Base-by-base conservation (phyloP, 1,284 basidiomycete species). In the Cryptococcus maquisensis region DNA sequence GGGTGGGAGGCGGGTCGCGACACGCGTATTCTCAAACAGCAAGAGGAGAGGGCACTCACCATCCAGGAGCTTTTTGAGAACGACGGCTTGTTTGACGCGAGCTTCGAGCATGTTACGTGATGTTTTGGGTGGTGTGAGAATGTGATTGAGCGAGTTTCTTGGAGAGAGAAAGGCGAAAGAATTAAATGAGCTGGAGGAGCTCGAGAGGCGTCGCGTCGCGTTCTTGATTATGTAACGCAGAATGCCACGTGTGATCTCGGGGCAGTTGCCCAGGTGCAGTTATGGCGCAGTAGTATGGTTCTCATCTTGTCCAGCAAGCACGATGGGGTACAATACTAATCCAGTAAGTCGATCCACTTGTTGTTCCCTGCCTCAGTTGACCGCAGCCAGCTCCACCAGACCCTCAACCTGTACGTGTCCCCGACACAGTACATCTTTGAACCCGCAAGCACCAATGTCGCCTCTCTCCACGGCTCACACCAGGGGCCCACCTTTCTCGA, bases 11-110 rank as follows among this genome's bases (percentile, higher is more conserved):
- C 13, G 21, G 24, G 4, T 7, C 12, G 6, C 6, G 37, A 16
- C 1, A 4, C 4, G 10, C 18, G 28, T 23, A 18, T 35, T n/a
- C 8, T 16, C 20, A 0, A 37, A 28, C 10, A 26, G 39, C 16
- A 18, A 24, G 18, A n/a, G 32, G 39, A 48, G 38, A 24, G 20
- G 16, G 24, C n/a, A 77, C 85, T 37, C 62, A 91, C 91, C 86
- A 71, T 95, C 91, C 13, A 95, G 80, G 49, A 95, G 82, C 69
- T 87, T 88, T 76, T 95, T 95, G 61, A 95, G 81, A 4, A 85
- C 84, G 6, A 84, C 84, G 1, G 91, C 90, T 76, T 91, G 86
- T 60, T 83, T 80, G 51, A 95, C 83, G 73, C 87, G 87, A 20
- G 91, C 91, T 85, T 94, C 91, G 63, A 94, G 83, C 91, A 95